Evolutionary conservation across 371 early-diverging fungal genomes (phyloP), one percentile per base, ranked within the genome.

Genomic region (Rhizopus microsporus): DNA sequence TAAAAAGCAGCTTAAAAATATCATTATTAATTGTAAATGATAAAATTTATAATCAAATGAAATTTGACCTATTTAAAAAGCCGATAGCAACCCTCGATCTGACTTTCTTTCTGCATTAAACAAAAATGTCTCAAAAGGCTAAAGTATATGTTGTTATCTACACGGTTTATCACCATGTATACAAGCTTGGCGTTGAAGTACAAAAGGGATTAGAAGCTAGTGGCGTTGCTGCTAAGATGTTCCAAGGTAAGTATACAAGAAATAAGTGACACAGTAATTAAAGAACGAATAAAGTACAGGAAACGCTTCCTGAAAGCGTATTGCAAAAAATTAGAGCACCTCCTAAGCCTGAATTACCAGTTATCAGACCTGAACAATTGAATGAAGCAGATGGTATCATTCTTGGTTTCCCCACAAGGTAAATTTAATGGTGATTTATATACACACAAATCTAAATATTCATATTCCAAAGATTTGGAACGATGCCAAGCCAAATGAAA

Each of bases 81-180:
- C 23, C 23, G 23, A 1, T 23, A 23, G 23, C 39, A 44, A 39
- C 38, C 34, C 23, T 29, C 23, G n/a, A 32, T 47, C 16, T 54
- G 30, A 38, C 17, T 48, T 35, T 13, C 16, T 17, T 34, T 15
- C 23, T 31, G 13, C n/a, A 17, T 33, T 35, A 37, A 12, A 31
- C 40, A 12, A 44, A 30, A 4, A 68, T 68, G 72, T 57, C 62
- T 34, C 30, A 40, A 17, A 55, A 59, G 29, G 72, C 67, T 10
- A 76, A 63, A 37, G 76, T 89, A 39, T 81, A 75, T 65, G 82
- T 89, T 44, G 78, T 88, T 32, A 76, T 79, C 63, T 87, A 93
- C 70, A 82, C 91, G 12, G 70, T 83, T 5, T 92, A 88, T 68
- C 87, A 89, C 31, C 94, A 94, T 69, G 72, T 91, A 52, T 76